Evolutionary conservation across 2,329 filamentous ascomycete genomes (phyloP).

Genomic region (Iodosphaeria phyllophila): DNA sequence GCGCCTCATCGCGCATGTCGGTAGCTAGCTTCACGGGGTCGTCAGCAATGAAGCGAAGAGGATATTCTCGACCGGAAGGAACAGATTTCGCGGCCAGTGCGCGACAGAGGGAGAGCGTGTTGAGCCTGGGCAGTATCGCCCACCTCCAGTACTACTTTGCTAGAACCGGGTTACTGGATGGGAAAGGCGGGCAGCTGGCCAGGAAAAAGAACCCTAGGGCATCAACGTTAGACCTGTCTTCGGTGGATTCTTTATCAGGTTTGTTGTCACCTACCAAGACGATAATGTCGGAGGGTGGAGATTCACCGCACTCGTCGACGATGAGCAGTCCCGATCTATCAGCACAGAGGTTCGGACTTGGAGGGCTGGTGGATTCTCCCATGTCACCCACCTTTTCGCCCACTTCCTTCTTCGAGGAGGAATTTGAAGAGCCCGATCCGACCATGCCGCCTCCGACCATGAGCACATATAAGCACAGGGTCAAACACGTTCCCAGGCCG

Average conservation of each 20-base stretch:
- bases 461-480: constrained; percentile 81
- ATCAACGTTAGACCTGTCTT: constrained; percentile 38
- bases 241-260: constrained; percentile 25
- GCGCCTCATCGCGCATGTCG: constrained; percentile 25
- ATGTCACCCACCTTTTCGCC: constrained; percentile 24
- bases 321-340: constrained; percentile 37
- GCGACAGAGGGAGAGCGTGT: constrained; percentile 77
- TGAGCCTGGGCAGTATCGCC: constrained; percentile 90
- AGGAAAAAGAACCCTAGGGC: constrained; percentile 46
- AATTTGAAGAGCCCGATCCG: constrained; percentile 46
- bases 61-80: constrained; percentile 74
- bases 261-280: constrained; percentile 18
- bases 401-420: constrained; percentile 32
- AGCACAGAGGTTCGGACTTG: constrained; percentile 18
- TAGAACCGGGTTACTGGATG: constrained; percentile 77
- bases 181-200: constrained; percentile 73
- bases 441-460: constrained; percentile 91
- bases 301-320: constrained; percentile 41
- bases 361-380: constrained; percentile 25
- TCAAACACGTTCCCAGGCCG: constrained; percentile 64
- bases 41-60: constrained; percentile 35
- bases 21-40: constrained; percentile 24
- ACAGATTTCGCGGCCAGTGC: constrained; percentile 85
- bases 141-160: constrained; percentile 98
- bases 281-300: constrained; percentile 30